Percentiles rank a stretch among this genome's conserved stretches.
These are phyloP conservation scores for Salix arbutifolia DNA, from an alignment of 345 rosid genomes.

Conservation along the genomic window DNA sequence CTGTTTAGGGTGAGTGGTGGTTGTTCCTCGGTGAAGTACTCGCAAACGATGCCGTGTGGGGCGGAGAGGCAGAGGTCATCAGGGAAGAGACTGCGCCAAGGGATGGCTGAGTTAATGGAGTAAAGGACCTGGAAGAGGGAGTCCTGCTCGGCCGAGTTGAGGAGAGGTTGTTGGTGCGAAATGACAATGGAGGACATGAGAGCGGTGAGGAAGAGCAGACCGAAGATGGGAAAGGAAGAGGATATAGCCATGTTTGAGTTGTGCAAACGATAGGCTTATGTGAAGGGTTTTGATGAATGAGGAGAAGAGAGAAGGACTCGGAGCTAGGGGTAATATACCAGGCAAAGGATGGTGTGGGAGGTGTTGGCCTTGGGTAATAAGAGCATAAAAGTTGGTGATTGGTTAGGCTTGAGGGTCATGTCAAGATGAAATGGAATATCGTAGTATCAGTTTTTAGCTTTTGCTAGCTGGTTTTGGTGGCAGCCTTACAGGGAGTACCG, in stretches of 20 bases:
- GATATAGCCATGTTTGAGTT: conserved; percentile 11
- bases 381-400: background rate
- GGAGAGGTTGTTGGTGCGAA: conserved; percentile 31
- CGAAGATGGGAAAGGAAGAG: conserved; percentile 1
- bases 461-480: background rate
- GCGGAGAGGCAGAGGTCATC: conserved; percentile 62
- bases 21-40: conserved; percentile 25
- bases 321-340: background rate
- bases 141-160: conserved; percentile 53
- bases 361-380: background rate
- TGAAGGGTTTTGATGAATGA: background rate
- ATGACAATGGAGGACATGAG: conserved; percentile 11
- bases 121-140: conserved; percentile 44
- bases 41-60: conserved; percentile 67
- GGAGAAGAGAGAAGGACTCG: background rate
- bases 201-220: conserved; percentile 22
- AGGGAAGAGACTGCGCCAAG: conserved; percentile 55
- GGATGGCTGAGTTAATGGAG: conserved; percentile 47
- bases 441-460: background rate
- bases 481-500: background rate
- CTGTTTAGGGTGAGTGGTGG: conserved; percentile 10
- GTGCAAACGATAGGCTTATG: background rate
- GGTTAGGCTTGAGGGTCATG: background rate
- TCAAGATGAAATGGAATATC: background rate
- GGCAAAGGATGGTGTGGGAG: background rate